These are phyloP conservation scores for Trametopsis cervina DNA, from an alignment of 768 basidiomycete genomes.

Conservation along the genomic window DNA sequence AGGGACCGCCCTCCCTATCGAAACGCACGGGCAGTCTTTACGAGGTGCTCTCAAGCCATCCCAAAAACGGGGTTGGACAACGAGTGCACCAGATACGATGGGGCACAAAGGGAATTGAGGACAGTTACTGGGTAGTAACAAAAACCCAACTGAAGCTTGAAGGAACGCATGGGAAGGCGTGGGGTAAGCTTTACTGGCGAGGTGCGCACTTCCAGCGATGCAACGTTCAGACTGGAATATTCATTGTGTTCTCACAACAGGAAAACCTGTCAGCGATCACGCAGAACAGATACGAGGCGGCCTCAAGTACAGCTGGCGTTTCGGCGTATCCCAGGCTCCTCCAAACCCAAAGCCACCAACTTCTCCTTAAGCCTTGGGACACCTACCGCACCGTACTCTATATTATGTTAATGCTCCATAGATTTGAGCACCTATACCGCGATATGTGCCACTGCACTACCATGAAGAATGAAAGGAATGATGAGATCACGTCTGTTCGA, in stretches of 20 bases:
- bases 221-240: no score
- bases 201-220: constrained; percentile 54
- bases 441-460: no score
- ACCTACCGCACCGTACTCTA: neutral
- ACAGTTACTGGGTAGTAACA: constrained; percentile 74
- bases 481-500: no score
- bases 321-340: constrained; percentile 41
- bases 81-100: constrained; percentile 70
- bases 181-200: constrained; percentile 76
- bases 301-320: constrained; percentile 69
- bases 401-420: no score
- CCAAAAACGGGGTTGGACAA: constrained; percentile 60
- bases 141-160: constrained; percentile 63
- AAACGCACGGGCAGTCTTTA: constrained; percentile 58
- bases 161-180: constrained; percentile 74
- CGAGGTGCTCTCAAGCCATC: constrained; percentile 62
- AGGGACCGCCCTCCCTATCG: constrained; percentile 51
- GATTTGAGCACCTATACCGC: no score
- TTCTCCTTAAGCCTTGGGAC: no score
- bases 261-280: constrained; percentile 48
- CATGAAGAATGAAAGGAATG: no score
- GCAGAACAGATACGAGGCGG: constrained; percentile 64
- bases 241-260: constrained; percentile 26
- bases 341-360: constrained; percentile 10
- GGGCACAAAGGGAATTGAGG: constrained; percentile 56